Conservation (phyloP, 169 alveolate genomes). For the Cryptosporidium parvum region DNA sequence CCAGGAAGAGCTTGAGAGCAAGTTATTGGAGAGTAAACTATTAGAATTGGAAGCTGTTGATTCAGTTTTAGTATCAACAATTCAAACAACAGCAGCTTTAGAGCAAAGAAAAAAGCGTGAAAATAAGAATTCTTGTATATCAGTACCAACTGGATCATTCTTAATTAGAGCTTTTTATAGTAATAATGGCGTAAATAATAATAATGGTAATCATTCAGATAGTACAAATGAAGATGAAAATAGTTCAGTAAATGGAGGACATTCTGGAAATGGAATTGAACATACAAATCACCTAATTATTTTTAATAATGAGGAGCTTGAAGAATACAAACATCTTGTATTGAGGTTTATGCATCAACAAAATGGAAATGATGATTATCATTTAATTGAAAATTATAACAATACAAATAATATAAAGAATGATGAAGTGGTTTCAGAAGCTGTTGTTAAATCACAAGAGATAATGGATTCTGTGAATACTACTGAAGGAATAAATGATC, state of each 20-base stretch:
- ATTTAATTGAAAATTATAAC: slow-evolving; percentile 2
- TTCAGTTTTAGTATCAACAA: slow-evolving; percentile 67
- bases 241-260: slow-evolving; percentile 16
- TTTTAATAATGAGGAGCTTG: slow-evolving; percentile 43
- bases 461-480: not conserved
- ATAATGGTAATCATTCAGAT: slow-evolving; percentile 32
- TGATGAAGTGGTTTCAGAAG: not conserved
- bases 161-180: slow-evolving; percentile 13
- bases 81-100: slow-evolving; percentile 73
- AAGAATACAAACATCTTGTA: slow-evolving; percentile 53
- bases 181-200: slow-evolving; percentile 4
- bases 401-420: not conserved
- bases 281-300: slow-evolving; percentile 19
- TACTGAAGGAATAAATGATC: not conserved
- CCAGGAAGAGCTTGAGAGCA: not conserved
- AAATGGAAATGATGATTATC: slow-evolving; percentile 39
- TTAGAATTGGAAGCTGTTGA: slow-evolving; percentile 70
- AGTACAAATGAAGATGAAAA: slow-evolving; percentile 46
- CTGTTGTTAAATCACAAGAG: not conserved
- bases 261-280: not conserved
- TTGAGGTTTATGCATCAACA: slow-evolving; percentile 71
- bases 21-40: slow-evolving; percentile 24
- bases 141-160: slow-evolving; percentile 66
- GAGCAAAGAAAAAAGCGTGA: slow-evolving; percentile 68
- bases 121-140: slow-evolving; percentile 32